phyloP scores from a whole-genome alignment of 73 alveolate species.

The Urostyla sp. region DNA sequence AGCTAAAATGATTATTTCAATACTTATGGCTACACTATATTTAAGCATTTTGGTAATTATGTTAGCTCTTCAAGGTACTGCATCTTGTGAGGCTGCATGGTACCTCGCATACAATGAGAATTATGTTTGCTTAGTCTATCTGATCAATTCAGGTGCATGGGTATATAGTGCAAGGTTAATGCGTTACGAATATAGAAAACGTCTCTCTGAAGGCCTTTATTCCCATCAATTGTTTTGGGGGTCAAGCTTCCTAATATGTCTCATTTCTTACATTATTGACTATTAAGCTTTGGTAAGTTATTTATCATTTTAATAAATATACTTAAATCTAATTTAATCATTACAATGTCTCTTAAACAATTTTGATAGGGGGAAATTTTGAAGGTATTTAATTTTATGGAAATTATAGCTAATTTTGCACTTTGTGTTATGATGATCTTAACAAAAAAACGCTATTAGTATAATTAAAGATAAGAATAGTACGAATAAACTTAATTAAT shows the following conservation, averaged over 20 bases:
- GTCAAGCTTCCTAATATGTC: background rate
- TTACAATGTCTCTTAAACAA: no score
- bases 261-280: background rate
- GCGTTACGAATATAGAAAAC: slow-evolving; percentile 43
- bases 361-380: background rate
- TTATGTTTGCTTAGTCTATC: background rate
- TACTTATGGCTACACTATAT: background rate
- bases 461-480: slow-evolving; percentile 34
- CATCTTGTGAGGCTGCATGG: background rate
- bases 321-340: no score
- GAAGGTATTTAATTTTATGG: background rate
- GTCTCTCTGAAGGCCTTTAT: slow-evolving; percentile 13
- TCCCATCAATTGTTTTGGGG: slow-evolving; percentile 33
- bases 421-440: slow-evolving; percentile 23
- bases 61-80: slow-evolving; percentile 30
- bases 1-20: slow-evolving; percentile 5
- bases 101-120: no score
- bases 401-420: background rate
- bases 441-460: slow-evolving; percentile 21
- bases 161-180: slow-evolving; percentile 7
- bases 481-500: background rate
- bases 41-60: background rate
- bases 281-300: background rate
- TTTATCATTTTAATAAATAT: background rate
- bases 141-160: slow-evolving; percentile 13